phyloP scores from a whole-genome alignment of 441 rosid genomes.

The Gossypium trilobum region DNA sequence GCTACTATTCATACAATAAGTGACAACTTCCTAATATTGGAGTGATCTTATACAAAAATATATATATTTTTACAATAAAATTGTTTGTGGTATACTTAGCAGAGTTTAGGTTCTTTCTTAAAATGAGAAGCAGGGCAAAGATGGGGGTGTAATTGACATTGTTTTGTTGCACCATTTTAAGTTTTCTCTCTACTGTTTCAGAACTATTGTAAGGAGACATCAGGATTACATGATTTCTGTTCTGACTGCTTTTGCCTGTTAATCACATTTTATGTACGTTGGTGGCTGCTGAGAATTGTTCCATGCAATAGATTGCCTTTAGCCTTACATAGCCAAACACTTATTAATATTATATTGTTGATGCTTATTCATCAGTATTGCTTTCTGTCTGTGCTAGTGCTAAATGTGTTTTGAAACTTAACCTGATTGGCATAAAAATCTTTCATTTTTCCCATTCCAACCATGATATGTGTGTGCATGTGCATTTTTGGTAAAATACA shows the following conservation, averaged over 20 bases:
- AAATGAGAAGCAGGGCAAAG: background rate
- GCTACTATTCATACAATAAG: background rate
- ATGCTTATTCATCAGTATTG: conserved; percentile 4
- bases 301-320: background rate
- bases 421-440: background rate
- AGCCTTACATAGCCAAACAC: background rate
- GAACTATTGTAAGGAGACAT: background rate
- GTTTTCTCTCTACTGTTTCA: background rate
- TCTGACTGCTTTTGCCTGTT: background rate
- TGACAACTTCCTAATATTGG: background rate
- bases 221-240: background rate
- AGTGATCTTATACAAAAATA: background rate
- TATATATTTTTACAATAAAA: background rate
- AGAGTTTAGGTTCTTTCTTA: background rate
- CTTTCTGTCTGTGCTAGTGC: background rate
- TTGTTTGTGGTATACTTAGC: background rate
- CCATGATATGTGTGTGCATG: background rate
- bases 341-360: background rate
- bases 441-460: background rate
- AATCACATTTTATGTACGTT: background rate
- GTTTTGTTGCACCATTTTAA: background rate
- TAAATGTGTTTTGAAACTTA: background rate
- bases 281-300: background rate
- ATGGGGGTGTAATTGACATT: background rate
- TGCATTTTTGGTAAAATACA: background rate